A percentile compares a stretch with the other conserved stretches of the same genome.
Conservation (phyloP, 2,329 filamentous ascomycete species). For the Penicillium vulpinum region DNA sequence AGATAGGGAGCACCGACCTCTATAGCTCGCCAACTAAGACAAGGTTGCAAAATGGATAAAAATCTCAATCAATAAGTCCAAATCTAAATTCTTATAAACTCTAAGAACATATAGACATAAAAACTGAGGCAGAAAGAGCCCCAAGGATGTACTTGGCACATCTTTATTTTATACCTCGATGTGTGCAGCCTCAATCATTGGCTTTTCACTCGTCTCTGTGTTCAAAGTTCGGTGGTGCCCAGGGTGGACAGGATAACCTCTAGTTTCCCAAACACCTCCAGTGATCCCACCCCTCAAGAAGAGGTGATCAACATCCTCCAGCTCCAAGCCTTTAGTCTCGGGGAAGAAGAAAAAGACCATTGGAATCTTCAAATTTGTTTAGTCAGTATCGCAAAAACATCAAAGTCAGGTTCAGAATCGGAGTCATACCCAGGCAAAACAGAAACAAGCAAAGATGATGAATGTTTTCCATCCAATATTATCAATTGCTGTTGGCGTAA, state of each 20-base stretch:
- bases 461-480: slow-evolving; percentile 36
- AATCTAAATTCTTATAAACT: neutral
- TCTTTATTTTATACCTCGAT: neutral
- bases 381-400: slow-evolving; percentile 11
- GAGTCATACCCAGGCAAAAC: slow-evolving; percentile 22
- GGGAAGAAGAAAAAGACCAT: slow-evolving; percentile 66
- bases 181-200: neutral
- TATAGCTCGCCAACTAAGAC: no score
- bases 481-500: slow-evolving; percentile 22
- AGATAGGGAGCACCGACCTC: no score
- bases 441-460: slow-evolving; percentile 31
- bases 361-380: slow-evolving; percentile 39
- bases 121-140: neutral
- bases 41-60: no score
- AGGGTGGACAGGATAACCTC: slow-evolving; percentile 17
- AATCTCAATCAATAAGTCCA: no score
- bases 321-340: slow-evolving; percentile 63
- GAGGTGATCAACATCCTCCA: slow-evolving; percentile 63
- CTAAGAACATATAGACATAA: neutral
- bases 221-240: slow-evolving; percentile 20
- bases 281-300: slow-evolving; percentile 42
- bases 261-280: slow-evolving; percentile 37
- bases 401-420: neutral
- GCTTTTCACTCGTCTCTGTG: slow-evolving; percentile 17
- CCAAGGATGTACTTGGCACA: neutral